These are phyloP conservation scores for Penicillium sp. DNA, from an alignment of 2,329 filamentous ascomycete species.

Conservation along the genomic window DNA sequence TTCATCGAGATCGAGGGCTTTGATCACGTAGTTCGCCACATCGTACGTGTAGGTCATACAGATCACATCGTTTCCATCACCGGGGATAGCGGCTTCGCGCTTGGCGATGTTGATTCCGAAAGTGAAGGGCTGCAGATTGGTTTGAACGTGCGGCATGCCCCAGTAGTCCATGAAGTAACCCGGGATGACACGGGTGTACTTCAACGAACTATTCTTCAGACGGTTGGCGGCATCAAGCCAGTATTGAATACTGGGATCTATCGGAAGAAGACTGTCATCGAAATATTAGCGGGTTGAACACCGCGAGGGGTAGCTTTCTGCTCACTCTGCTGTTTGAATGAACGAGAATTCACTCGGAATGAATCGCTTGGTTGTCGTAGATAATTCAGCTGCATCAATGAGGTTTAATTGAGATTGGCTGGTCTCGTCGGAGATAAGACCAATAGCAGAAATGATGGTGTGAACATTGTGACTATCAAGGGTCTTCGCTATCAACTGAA, in stretches of 20 bases:
- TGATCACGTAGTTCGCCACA: constrained; percentile 49
- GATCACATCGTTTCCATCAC: constrained; percentile 47
- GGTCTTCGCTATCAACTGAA: constrained; percentile 25
- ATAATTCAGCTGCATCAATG: constrained; percentile 46
- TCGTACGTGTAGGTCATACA: constrained; percentile 54
- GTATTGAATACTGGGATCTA: constrained; percentile 33
- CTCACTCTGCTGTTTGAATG: constrained; percentile 34
- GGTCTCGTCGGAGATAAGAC: constrained; percentile 29
- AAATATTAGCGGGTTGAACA: neutral
- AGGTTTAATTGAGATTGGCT: constrained; percentile 44
- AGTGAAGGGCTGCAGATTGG: constrained; percentile 41
- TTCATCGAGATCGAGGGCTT: constrained; percentile 41
- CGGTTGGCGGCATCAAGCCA: constrained; percentile 29
- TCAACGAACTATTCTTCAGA: constrained; percentile 35
- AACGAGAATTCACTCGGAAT: constrained; percentile 48
- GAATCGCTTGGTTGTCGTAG: constrained; percentile 41
- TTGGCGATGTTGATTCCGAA: constrained; percentile 49
- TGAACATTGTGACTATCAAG: constrained; percentile 44
- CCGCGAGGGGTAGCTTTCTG: neutral
- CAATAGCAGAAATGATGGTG: constrained; percentile 48
- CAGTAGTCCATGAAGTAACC: constrained; percentile 53
- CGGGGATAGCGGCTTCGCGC: constrained; percentile 52
- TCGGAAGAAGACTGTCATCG: constrained; percentile 23
- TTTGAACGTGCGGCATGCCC: constrained; percentile 40
- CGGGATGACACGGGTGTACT: constrained; percentile 42